Evolutionary conservation across 139 green algal species (phyloP), one percentile per base, ranked within the genome.

Genomic region (Chlamydomonas sphaeroides): DNA sequence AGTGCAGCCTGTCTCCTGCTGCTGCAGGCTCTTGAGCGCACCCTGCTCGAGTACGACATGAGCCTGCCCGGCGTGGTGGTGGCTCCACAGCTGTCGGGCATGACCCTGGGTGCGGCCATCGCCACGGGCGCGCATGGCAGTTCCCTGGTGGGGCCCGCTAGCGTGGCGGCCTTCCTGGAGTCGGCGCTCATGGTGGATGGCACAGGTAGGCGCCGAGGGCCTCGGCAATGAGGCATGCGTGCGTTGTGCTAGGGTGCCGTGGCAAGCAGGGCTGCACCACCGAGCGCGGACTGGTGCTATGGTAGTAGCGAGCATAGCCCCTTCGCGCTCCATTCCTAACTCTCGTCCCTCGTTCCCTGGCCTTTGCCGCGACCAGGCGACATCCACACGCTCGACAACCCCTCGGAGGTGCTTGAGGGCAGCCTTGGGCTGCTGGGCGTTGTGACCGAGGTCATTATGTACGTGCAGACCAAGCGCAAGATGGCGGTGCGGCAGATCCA

Each of bases 341-440:
- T n/a, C n/a, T n/a, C n/a, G n/a, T n/a, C n/a, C n/a, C n/a, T n/a
- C n/a, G n/a, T n/a, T n/a, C n/a, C n/a, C n/a, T n/a, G n/a, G n/a
- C n/a, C n/a, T n/a, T n/a, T n/a, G n/a, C n/a, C n/a, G n/a, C n/a
- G n/a, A n/a, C 8, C 75, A 89, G 85, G 85, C 53, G 57, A 85
- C 23, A 66, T 89, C 21, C 79, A 72, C 25, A 41, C 53, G 2
- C 67, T 89, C 45, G 79, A 86, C 14, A 30, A 33, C 18, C 80
- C 85, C 6, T 80, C 79, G 2, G 67, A 79, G 33, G 28, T 89
- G 45, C 62, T 89, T 25, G 85, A 89, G 75, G 85, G 80, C 42
- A 81, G 62, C 68, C 59, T 89, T 38, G 85, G 85, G n/a, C 26
- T 89, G 80, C 77, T 89, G 28, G 85, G 85, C 66, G 65, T 89